phyloP scores from a whole-genome alignment of 2,329 filamentous ascomycete genomes.

The Sclerotinia glacialis region DNA sequence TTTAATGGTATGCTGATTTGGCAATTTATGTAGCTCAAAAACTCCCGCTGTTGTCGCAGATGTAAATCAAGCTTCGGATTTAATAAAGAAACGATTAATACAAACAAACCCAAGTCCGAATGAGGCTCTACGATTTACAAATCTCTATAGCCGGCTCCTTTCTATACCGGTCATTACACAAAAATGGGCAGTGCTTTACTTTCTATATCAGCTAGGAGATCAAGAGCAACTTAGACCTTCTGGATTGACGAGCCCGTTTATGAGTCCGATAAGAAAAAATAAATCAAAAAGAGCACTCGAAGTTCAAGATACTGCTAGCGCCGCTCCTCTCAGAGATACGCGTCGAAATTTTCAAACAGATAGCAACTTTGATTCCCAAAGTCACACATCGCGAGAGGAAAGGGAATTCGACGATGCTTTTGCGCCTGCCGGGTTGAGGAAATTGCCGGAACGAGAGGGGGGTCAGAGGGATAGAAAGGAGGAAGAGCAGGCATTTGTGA shows the following conservation, averaged over 20 bases:
- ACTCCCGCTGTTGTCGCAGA: conserved; percentile 42
- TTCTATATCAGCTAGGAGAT: conserved; percentile 76
- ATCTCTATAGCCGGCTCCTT: conserved; percentile 83
- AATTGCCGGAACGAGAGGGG: conserved; percentile 37
- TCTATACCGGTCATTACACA: conserved; percentile 89
- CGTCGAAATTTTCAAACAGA: conserved; percentile 27
- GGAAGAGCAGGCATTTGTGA: conserved; percentile 35
- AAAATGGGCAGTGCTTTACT: conserved; percentile 95
- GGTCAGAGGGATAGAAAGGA: conserved; percentile 39
- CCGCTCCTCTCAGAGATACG: conserved; percentile 11
- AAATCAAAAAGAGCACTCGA: conserved; percentile 5
- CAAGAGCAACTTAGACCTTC: conserved; percentile 27
- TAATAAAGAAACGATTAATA: conserved; percentile 86
- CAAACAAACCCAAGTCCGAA: conserved; percentile 70
- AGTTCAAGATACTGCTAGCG: conserved; percentile 14
- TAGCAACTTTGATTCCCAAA: conserved; percentile 34
- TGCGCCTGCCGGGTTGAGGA: conserved; percentile 49
- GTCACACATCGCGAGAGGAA: conserved; percentile 43
- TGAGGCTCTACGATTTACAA: conserved; percentile 80
- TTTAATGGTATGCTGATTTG: conserved; percentile 20
- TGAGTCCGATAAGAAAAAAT: conserved; percentile 35
- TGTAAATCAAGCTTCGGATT: conserved; percentile 86
- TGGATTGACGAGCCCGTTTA: conserved; percentile 38
- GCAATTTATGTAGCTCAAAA: conserved; percentile 30
- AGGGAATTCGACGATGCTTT: conserved; percentile 47